Base-by-base conservation (phyloP, 176 grass and related monocot species). In the Phoenix roebelenii region DNA sequence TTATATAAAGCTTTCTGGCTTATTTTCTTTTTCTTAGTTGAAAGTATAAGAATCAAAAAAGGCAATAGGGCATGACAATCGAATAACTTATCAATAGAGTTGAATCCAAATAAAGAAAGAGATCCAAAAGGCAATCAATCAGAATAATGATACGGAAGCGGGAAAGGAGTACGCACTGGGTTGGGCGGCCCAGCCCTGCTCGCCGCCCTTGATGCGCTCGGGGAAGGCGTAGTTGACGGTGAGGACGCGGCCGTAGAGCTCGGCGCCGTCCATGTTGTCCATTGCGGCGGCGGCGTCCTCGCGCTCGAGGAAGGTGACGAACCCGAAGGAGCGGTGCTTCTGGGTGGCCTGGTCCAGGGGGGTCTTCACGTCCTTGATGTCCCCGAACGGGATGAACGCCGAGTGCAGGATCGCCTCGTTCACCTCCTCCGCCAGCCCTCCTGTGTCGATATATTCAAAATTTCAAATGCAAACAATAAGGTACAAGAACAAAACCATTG, bases 341-440 rank as follows among this genome's bases (percentile, higher is more conserved):
- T 98, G 84, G 51, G 93, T 92, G 28, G 93, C 79, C 78, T 85
- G 87, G 79, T 98, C 93, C 5, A 98, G 84, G 59, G 93, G 93
- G 52, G 84, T 98, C 81, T 98, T 98, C 24, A 98, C 93, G 59
- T 98, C 93, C 87, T 98, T 98, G 63, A 98, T 74, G 76, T 98
- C 93, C 9, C 87, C 93, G 73, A 98, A 92, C n/a, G 93, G 87
- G 61, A 98, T 82, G 59, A 98, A 98, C 7, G 93, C 87, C 4
- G 93, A 82, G 66, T 98, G 93, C 66, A 98, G 79, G 61, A 88
- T 85, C 75, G 85, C 82, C 79, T 92, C 93, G 70, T 92, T 82
- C 64, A 98, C 87, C 76, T 92, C 93, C 70, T 98, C 93, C 75
- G 93, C 72, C 55, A 98, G 57, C 20, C 87, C 93, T 19, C 93